A percentile compares a stretch with the other conserved stretches of the same genome.
Evolutionary conservation across 495 filamentous ascomycete species (phyloP).

Genomic region (Annulohypoxylon moriforme): DNA sequence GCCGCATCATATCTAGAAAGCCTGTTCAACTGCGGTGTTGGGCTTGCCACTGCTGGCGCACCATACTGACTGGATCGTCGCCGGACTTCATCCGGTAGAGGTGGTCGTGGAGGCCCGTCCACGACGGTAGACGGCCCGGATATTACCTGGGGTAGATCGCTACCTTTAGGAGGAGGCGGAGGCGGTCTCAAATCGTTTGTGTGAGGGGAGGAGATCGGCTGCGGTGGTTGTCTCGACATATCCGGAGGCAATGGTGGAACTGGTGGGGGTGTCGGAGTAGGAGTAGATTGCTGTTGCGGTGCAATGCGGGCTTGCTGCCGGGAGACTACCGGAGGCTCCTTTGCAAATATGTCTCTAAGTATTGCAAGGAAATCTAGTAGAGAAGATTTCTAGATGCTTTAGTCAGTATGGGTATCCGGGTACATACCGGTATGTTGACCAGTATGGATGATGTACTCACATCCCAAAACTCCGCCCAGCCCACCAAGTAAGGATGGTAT

Average conservation of each 20-base stretch:
- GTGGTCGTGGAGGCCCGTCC: slow-evolving; percentile 53
- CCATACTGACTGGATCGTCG: slow-evolving; percentile 47
- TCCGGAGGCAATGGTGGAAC: slow-evolving; percentile 77
- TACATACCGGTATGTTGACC: not conserved
- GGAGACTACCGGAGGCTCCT: slow-evolving; percentile 90
- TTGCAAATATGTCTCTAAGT: slow-evolving; percentile 87
- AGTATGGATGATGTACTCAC: slow-evolving; percentile 63
- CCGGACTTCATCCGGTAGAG: slow-evolving; percentile 48
- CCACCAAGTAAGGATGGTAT: slow-evolving; percentile 94
- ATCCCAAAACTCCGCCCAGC: slow-evolving; percentile 91
- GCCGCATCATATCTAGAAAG: slow-evolving; percentile 57
- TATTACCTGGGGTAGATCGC: slow-evolving; percentile 43
- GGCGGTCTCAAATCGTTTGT: slow-evolving; percentile 49
- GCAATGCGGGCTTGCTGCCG: slow-evolving; percentile 67
- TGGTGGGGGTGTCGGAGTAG: slow-evolving; percentile 68
- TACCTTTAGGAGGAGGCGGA: slow-evolving; percentile 58
- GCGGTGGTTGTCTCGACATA: slow-evolving; percentile 52
- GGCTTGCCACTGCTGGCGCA: slow-evolving; percentile 31
- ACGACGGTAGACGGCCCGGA: slow-evolving; percentile 24
- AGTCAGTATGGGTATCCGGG: not conserved
- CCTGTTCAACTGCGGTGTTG: slow-evolving; percentile 43
- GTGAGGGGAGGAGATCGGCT: slow-evolving; percentile 31
- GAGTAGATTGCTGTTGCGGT: slow-evolving; percentile 51
- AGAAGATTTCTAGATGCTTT: slow-evolving; percentile 73
- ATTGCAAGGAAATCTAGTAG: slow-evolving; percentile 84